Evolutionary conservation across 768 basidiomycete species (phyloP), one percentile per base, ranked within the genome.

Genomic region (Tricholoma terreum): DNA sequence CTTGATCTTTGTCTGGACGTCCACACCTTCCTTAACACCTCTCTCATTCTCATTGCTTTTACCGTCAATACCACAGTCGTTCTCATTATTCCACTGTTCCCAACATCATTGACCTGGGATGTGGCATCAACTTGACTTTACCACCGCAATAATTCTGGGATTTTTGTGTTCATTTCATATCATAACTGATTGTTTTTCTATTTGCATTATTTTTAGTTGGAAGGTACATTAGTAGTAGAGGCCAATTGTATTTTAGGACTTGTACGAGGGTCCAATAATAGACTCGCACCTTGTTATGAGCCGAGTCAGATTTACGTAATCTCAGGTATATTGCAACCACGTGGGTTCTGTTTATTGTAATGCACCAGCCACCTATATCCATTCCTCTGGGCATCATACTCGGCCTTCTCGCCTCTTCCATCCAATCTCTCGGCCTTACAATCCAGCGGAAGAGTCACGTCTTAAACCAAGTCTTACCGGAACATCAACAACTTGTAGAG

Each of bases 361-460:
- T 66, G 60, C 53, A 68, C 58, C 55, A 57, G 54, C 69, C 68
- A 50, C 67, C 70, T 52, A 69, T 79, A 42, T 78, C 79, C 46
- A 82, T 84, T 64, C 75, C 78, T 50, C 71, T 81, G 35, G 82
- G 81, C 36, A 83, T 84, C 51, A 57, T 76, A 58, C 74, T 79
- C 56, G 93, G 93, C 22, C 82, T 97, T 38, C 69, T 92, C 11
- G 90, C 92, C 14, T 91, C 89, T 5, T 91, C 90, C 67, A 78
- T 95, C n/a, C 94, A 96, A 72, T 91, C 89, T 19, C 77, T 94
- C 9, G 94, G 94, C 17, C 80, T 98, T 40, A 95, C 94, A 22
- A 86, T 98, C 55, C 94, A 96, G 69, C 86, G 94, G 58, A 94
- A 95, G 77, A 92, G 90, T 63, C 94, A 98, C 79, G 82, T 96